These are phyloP conservation scores for Diplodia corticola DNA, from an alignment of 2,329 filamentous ascomycete genomes.

Conservation along the genomic window DNA sequence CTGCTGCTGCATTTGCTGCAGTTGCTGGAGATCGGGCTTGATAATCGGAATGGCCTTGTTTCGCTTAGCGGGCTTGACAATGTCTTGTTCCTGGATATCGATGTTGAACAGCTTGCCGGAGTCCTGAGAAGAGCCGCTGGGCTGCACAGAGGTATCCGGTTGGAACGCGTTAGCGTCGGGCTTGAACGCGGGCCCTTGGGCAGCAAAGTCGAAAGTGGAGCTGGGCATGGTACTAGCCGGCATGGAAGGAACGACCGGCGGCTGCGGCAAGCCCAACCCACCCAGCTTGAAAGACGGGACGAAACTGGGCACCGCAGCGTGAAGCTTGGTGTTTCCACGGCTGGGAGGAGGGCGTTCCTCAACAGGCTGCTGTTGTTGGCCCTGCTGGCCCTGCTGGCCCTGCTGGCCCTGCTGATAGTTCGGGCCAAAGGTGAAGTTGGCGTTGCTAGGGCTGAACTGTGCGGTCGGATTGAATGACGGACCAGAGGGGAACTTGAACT, in stretches of 20 bases:
- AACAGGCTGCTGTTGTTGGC: conserved; percentile 8
- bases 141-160: background rate
- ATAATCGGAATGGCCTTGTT: conserved; percentile 85
- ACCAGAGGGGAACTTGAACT: conserved; percentile 73
- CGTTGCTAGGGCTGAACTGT: conserved; percentile 48
- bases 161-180: conserved; percentile 28
- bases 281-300: conserved; percentile 54
- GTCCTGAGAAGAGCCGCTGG: conserved; percentile 1
- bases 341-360: conserved; percentile 50
- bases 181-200: conserved; percentile 29
- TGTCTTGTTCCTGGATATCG: conserved; percentile 57
- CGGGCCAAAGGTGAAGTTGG: conserved; percentile 42
- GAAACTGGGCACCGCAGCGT: conserved; percentile 69
- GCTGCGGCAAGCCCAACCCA: conserved; percentile 9
- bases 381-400: conserved; percentile 30
- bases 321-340: conserved; percentile 59
- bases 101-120: conserved; percentile 22
- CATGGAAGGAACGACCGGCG: conserved; percentile 6
- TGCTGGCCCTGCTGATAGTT: conserved; percentile 44
- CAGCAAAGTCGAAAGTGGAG: conserved; percentile 25
- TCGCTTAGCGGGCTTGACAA: conserved; percentile 66
- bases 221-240: conserved; percentile 11
- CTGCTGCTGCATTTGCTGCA: conserved; percentile 40
- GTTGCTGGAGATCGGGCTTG: conserved; percentile 53
- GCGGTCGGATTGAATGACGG: conserved; percentile 31